These are phyloP conservation scores for Monosporascus sp. DNA, from an alignment of 2,329 filamentous ascomycete species.

Conservation along the genomic window DNA sequence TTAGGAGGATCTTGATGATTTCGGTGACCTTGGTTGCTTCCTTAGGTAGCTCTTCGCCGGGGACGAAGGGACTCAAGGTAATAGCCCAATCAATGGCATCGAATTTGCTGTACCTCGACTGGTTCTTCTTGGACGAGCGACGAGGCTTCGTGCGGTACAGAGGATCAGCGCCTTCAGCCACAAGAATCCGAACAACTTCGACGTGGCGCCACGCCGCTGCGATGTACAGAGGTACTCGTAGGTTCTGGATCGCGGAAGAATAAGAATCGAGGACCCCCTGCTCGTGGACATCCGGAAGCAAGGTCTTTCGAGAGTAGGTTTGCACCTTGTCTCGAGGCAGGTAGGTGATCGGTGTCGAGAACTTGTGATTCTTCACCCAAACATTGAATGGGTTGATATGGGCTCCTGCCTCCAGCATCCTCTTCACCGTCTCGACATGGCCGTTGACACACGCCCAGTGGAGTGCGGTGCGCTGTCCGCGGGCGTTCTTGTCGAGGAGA, in stretches of 20 bases:
- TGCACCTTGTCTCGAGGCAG: not conserved
- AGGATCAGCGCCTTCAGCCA: not conserved
- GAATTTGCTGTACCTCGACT: not conserved
- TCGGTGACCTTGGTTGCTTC: not conserved
- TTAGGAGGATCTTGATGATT: not conserved
- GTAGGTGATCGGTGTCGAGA: not conserved
- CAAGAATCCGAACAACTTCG: not conserved
- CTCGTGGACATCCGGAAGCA: not conserved
- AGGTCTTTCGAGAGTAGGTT: not conserved
- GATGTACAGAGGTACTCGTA: not conserved
- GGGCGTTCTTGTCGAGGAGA: not conserved
- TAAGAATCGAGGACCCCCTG: not conserved
- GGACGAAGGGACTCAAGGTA: not conserved
- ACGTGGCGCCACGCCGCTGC: not conserved
- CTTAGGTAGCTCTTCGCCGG: not conserved
- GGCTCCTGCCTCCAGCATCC: not conserved
- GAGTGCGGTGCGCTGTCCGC: not conserved
- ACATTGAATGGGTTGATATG: not conserved
- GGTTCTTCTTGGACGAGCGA: not conserved
- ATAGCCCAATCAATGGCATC: not conserved
- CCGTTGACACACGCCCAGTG: not conserved
- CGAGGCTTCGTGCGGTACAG: not conserved
- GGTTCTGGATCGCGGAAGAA: not conserved
- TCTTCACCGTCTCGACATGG: not conserved
- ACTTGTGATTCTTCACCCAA: not conserved